Evolutionary conservation across 1,139 yeast species (phyloP).

Genomic region (Scheffersomyces illinoinensis): DNA sequence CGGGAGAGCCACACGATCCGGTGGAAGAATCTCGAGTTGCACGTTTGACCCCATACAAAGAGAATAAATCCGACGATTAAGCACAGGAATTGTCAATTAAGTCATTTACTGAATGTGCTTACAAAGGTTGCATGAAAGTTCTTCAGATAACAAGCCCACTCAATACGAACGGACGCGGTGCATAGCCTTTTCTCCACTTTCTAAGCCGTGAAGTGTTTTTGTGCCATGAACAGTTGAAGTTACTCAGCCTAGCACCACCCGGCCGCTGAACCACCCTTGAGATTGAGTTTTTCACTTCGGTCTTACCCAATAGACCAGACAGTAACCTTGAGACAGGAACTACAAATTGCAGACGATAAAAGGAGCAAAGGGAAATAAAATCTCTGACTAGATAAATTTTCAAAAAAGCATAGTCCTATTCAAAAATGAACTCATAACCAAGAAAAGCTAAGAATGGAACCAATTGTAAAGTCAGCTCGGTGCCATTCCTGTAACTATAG

Average conservation of each 20-base stretch:
- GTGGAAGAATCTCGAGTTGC: neutral
- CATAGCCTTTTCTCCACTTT: neutral
- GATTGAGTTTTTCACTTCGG: too few relatives aligned
- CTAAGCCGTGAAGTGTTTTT: neutral
- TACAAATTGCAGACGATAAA: too few relatives aligned
- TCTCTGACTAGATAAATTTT: too few relatives aligned
- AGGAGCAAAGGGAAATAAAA: too few relatives aligned
- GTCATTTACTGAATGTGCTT: neutral
- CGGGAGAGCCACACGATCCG: neutral
- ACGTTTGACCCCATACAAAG: neutral
- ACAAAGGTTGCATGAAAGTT: neutral
- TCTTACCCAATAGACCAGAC: too few relatives aligned
- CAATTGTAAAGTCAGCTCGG: neutral
- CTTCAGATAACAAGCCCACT: neutral
- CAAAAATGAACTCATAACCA: too few relatives aligned
- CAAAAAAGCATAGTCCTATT: too few relatives aligned
- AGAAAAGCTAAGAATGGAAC: neutral
- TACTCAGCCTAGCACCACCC: neutral
- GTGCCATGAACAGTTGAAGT: neutral
- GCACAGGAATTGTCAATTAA: neutral
- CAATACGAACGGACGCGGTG: neutral
- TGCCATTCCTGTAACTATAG: neutral
- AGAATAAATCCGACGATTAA: neutral
- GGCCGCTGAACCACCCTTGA: too few relatives aligned
- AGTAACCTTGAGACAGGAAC: too few relatives aligned